A percentile compares a stretch with the other conserved stretches of the same genome.
Evolutionary conservation across 805 yeast genomes (phyloP).

Genomic region (Zygoascus biomembranicola): DNA sequence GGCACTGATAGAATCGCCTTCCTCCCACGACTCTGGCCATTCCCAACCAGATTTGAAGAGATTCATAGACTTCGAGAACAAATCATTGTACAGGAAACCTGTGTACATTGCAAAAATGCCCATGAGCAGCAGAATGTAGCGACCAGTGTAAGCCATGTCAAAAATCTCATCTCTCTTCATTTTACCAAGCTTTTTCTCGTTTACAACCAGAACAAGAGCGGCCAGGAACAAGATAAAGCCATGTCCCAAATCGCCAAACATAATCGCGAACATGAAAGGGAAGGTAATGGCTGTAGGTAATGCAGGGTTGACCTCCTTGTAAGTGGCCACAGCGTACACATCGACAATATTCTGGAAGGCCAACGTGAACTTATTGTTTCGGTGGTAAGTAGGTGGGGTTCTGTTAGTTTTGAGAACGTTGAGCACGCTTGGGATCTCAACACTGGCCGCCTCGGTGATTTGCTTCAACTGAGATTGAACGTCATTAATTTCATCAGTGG

Average conservation of each 20-base stretch:
- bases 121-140: constrained; percentile 87
- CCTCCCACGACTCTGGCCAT: constrained; percentile 72
- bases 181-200: constrained; percentile 61
- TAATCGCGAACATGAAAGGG: constrained; percentile 97
- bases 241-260: constrained; percentile 99
- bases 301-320: constrained; percentile 94
- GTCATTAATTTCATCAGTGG: constrained; percentile 61
- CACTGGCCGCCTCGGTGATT: constrained; percentile 43
- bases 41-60: constrained; percentile 85
- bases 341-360: constrained; percentile 94
- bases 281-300: constrained; percentile 90
- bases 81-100: constrained; percentile 87
- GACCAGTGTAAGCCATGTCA: constrained; percentile 92
- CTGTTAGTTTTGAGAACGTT: constrained; percentile 62
- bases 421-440: constrained; percentile 40
- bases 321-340: constrained; percentile 89
- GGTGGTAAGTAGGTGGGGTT: constrained; percentile 91
- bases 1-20: constrained; percentile 65
- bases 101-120: constrained; percentile 94
- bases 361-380: constrained; percentile 86
- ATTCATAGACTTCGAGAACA: constrained; percentile 86
- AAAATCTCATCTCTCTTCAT: constrained; percentile 84
- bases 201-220: constrained; percentile 60
- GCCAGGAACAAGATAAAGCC: constrained; percentile 76
- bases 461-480: constrained; percentile 61